phyloP scores from a whole-genome alignment of 805 yeast genomes.

The Schwanniomyces occidentalis region DNA sequence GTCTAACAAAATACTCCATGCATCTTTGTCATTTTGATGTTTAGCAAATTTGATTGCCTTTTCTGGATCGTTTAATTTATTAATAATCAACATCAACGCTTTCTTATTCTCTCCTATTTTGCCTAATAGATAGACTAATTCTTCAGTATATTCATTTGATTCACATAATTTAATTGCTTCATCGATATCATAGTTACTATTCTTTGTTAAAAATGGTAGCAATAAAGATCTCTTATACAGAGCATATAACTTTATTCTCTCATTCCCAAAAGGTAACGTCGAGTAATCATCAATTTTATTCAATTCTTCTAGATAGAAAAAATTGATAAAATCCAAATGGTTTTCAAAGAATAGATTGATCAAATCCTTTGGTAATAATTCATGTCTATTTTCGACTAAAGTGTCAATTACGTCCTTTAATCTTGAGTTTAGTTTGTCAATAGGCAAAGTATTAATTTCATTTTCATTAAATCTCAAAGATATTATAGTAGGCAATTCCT shows the following conservation, averaged over 20 bases:
- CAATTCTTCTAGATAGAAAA: conserved; percentile 65
- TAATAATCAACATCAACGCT: conserved; percentile 77
- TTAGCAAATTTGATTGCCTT: conserved; percentile 80
- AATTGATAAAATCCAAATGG: conserved; percentile 52
- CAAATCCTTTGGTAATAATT: conserved; percentile 55
- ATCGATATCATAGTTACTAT: conserved; percentile 66
- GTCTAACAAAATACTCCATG: conserved; percentile 76
- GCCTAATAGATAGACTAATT: conserved; percentile 79
- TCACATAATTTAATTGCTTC: conserved; percentile 70
- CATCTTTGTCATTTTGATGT: conserved; percentile 64
- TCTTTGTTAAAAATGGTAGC: conserved; percentile 59
- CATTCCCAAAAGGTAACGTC: conserved; percentile 61
- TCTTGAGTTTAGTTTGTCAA: conserved; percentile 38
- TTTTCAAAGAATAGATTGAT: conserved; percentile 45
- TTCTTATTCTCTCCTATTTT: conserved; percentile 75
- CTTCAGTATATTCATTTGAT: conserved; percentile 53
- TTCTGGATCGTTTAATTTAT: conserved; percentile 73
- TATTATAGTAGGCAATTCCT: conserved; percentile 53
- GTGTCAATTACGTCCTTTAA: conserved; percentile 50
- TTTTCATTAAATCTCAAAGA: conserved; percentile 36
- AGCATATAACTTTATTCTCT: conserved; percentile 64
- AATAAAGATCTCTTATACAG: conserved; percentile 57
- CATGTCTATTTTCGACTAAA: conserved; percentile 64
- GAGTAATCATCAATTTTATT: conserved; percentile 55
- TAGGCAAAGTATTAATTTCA: conserved; percentile 41